Evolutionary conservation across 2,329 filamentous ascomycete species (phyloP).

Genomic region (Epichloe sylvatica): DNA sequence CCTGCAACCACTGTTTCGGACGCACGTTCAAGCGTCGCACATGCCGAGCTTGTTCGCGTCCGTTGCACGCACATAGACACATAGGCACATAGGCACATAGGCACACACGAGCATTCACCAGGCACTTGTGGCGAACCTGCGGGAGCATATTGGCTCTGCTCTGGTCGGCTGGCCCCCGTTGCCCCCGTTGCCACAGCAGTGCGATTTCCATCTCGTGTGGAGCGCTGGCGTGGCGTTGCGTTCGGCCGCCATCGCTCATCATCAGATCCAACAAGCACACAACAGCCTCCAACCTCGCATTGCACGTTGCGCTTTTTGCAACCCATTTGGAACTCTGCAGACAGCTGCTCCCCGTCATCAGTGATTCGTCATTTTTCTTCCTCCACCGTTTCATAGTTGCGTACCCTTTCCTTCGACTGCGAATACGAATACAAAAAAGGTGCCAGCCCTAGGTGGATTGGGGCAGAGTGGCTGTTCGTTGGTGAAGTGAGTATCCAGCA

Average conservation of each 20-base stretch:
- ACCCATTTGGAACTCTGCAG: neutral
- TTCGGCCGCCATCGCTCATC: neutral
- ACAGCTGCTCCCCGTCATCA: neutral
- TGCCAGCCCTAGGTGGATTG: neutral
- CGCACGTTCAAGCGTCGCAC: neutral
- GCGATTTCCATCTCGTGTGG: neutral
- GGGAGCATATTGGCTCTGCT: neutral
- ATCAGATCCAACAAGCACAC: neutral
- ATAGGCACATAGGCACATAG: neutral
- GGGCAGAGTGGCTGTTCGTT: neutral
- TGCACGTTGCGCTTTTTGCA: neutral
- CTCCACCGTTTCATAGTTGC: neutral
- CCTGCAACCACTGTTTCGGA: no score
- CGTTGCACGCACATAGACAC: neutral
- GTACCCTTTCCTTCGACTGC: neutral
- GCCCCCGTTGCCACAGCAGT: neutral
- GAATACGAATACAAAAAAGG: neutral
- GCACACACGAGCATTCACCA: neutral
- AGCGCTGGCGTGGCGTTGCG: neutral
- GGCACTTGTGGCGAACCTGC: no score
- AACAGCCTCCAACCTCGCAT: neutral
- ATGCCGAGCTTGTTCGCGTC: neutral
- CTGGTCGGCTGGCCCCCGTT: neutral
- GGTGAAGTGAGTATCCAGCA: neutral
- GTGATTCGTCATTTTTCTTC: neutral